Conservation (phyloP, 225 moss, liverwort and hornwort species). For the Thuidium tamariscinum region DNA sequence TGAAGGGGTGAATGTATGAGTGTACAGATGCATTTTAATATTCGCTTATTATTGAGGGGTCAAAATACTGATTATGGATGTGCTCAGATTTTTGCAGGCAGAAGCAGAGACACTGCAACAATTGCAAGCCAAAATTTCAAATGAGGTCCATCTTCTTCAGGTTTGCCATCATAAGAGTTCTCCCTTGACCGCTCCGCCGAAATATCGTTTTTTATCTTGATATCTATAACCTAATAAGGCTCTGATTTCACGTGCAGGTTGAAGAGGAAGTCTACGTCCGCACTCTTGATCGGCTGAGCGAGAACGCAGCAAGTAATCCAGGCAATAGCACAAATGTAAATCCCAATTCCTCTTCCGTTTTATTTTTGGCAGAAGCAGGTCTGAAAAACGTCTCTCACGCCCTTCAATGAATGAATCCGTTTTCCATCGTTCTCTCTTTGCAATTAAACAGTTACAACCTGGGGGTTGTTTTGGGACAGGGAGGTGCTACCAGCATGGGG, state of each 20-base stretch:
- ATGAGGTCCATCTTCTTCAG: slow-evolving; percentile 51
- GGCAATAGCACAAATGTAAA: slow-evolving; percentile 3
- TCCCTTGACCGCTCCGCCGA: background rate
- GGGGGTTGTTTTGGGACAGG: slow-evolving; percentile 5
- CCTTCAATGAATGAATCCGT: background rate
- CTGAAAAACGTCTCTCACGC: background rate
- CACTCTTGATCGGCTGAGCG: slow-evolving; percentile 35
- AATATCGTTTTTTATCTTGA: background rate
- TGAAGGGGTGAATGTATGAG: background rate
- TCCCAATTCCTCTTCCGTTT: background rate
- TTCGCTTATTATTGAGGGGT: background rate
- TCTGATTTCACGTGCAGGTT: slow-evolving; percentile 6
- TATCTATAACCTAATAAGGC: background rate
- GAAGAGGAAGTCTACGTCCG: slow-evolving; percentile 47
- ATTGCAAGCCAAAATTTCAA: slow-evolving; percentile 39
- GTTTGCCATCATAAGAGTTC: background rate
- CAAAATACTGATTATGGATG: background rate
- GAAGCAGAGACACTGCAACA: slow-evolving; percentile 35
- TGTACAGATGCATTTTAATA: background rate
- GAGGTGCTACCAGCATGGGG: background rate
- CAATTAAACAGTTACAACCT: background rate
- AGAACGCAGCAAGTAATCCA: background rate
- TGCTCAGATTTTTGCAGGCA: slow-evolving; percentile 32
- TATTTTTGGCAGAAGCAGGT: background rate
- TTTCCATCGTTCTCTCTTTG: background rate